Evolutionary conservation across 2,329 filamentous ascomycete genomes (phyloP), one percentile per base, ranked within the genome.

Genomic region (Colletotrichum abscissum): DNA sequence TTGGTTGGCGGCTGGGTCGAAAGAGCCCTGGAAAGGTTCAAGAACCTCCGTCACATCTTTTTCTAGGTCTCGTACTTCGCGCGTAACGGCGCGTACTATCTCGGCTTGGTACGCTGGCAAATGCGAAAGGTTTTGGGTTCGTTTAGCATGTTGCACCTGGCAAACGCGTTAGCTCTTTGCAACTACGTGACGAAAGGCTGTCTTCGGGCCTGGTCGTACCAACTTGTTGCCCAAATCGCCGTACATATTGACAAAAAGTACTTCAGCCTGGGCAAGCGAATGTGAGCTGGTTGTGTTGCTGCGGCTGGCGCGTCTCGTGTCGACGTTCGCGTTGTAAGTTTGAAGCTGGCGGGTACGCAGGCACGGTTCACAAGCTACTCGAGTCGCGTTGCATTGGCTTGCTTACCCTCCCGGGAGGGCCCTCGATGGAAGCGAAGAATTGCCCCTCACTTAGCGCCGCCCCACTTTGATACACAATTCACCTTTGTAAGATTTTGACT

Each of bases 141-240:
- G 92, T 88, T 98, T 98, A 82, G 97, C 97, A 87, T 98, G 94
- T 87, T 96, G 93, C 78, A 97, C 95, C 94, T 98, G 77, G 33
- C 26, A 59, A 59, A 33, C 58, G 60, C 64, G 73, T 76, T 76
- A 64, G 75, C 78, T 62, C 52, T n/a, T 70, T 49, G 67, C 54
- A 26, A 24, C 54, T 16, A 24, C 46, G 19, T 58, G 52, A 63
- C 60, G 26, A 30, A 55, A 22, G 33, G n/a, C 14, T 33, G n/a
- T 55, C 33, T 24, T 54, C 56, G 22, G 5, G 49, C 55, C 49
- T 59, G 42, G 72, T 38, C 59, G n/a, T 84, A 96, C 94, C 84
- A 98, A 86, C 84, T 97, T 97, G 82, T 95, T 93, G 63, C 93
- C 94, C 73, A 94, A 86, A 81, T 97, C 95, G 77, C 95, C 95